A percentile compares a stretch with the other conserved stretches of the same genome.
phyloP scores from a whole-genome alignment of 2,329 filamentous ascomycete species.

The Fusarium sublunatum region DNA sequence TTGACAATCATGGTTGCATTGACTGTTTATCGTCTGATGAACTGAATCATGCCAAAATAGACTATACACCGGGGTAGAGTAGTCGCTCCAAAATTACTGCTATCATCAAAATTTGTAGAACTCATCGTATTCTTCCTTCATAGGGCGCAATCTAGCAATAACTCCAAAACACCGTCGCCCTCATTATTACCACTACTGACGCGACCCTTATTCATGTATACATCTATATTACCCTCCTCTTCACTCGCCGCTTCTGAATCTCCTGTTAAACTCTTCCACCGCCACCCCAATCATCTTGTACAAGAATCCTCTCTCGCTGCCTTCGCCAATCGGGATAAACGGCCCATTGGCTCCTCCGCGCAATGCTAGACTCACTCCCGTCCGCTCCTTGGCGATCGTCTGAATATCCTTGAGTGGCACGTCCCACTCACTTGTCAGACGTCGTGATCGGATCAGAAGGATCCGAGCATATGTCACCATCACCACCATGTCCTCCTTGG shows the following conservation, averaged over 20 bases:
- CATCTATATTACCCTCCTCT: background rate
- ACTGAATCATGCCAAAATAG: too few species aligned
- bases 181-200: slow-evolving; percentile 5
- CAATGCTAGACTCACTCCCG: slow-evolving; percentile 87
- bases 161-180: slow-evolving; percentile 26
- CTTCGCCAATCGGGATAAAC: slow-evolving; percentile 93
- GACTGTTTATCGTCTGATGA: too few species aligned
- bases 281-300: slow-evolving; percentile 74
- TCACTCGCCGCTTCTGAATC: slow-evolving; percentile 60
- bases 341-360: slow-evolving; percentile 93
- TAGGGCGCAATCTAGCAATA: slow-evolving; percentile 4
- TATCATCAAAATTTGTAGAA: slow-evolving; percentile 1
- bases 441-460: slow-evolving; percentile 88
- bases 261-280: slow-evolving; percentile 74
- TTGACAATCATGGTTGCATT: too few species aligned
- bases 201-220: background rate
- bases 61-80: too few species aligned
- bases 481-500: slow-evolving; percentile 86
- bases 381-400: slow-evolving; percentile 96
- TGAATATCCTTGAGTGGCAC: slow-evolving; percentile 95
- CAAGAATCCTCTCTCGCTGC: slow-evolving; percentile 73
- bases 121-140: slow-evolving; percentile 16
- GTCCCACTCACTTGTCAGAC: slow-evolving; percentile 92
- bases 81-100: too few species aligned
- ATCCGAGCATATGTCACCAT: slow-evolving; percentile 91